These are phyloP conservation scores for Penicillium alfredii DNA, from an alignment of 495 filamentous ascomycete species.

Conservation along the genomic window DNA sequence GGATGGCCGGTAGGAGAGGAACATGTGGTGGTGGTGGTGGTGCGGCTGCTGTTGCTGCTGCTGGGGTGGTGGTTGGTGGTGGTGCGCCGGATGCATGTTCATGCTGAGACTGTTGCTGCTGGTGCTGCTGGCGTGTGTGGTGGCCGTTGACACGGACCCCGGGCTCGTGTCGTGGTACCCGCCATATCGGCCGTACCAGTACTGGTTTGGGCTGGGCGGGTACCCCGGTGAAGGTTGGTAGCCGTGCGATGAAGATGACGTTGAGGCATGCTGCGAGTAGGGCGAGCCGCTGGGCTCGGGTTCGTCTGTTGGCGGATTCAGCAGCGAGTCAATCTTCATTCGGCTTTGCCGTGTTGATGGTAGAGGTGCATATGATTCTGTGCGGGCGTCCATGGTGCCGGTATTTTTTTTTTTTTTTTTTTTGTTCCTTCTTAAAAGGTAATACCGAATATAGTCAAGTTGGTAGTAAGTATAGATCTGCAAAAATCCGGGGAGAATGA, in stretches of 20 bases:
- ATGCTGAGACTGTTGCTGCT: slow-evolving; percentile 2
- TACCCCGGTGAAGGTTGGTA: slow-evolving; percentile 21
- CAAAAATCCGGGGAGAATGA: slow-evolving; percentile 2
- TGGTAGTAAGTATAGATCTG: slow-evolving; percentile 2
- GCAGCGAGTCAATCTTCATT: slow-evolving; percentile 38
- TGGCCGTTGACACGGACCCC: slow-evolving; percentile 14
- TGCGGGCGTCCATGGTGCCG: slow-evolving; percentile 13
- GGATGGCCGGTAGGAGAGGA: slow-evolving; percentile 15
- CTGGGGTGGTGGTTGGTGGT: too few relatives aligned
- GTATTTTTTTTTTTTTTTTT: too few relatives aligned
- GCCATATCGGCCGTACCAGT: slow-evolving; percentile 25
- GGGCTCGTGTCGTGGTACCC: slow-evolving; percentile 22
- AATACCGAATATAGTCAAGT: too few relatives aligned
- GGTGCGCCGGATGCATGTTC: slow-evolving; percentile 13
- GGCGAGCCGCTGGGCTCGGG: slow-evolving; percentile 17
- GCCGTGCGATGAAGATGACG: slow-evolving; percentile 12
- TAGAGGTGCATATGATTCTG: slow-evolving; percentile 17
- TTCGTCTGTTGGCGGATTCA: slow-evolving; percentile 27
- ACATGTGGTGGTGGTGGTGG: slow-evolving; percentile 12
- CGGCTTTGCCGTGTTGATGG: slow-evolving; percentile 27
- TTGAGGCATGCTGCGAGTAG: slow-evolving; percentile 19
- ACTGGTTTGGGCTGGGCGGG: slow-evolving; percentile 26
- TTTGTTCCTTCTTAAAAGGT: slow-evolving; percentile 1
- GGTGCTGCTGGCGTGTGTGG: slow-evolving; percentile 17
- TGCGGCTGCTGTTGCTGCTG: too few relatives aligned